phyloP scores from a whole-genome alignment of 192 early-diverging fungal genomes.

The Backusella macrospora region DNA sequence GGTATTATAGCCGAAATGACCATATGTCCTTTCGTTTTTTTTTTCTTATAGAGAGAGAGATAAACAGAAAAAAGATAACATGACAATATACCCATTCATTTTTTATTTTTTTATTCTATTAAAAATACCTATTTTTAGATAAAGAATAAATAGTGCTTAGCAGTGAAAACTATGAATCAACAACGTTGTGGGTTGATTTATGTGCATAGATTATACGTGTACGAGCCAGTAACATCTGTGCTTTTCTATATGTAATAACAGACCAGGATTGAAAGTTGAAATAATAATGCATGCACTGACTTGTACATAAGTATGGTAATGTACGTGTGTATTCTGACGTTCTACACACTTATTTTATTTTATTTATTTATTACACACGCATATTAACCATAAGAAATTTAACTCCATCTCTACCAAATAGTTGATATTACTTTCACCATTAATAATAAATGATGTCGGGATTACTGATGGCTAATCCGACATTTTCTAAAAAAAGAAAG shows the following conservation, averaged over 20 bases:
- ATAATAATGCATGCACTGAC: too few relatives aligned
- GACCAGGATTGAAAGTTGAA: not conserved
- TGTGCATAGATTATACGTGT: not conserved
- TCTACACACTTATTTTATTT: too few relatives aligned
- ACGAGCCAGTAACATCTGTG: not conserved
- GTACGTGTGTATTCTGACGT: too few relatives aligned
- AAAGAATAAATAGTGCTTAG: not conserved
- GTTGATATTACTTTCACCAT: too few relatives aligned
- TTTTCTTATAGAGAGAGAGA: not conserved
- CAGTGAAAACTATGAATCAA: not conserved
- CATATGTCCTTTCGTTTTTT: not conserved
- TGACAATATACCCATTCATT: not conserved
- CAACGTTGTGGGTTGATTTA: not conserved
- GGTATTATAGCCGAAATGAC: not conserved
- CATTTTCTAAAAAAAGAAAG: too few relatives aligned
- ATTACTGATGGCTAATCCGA: too few relatives aligned
- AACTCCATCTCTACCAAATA: too few relatives aligned
- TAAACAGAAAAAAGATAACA: not conserved
- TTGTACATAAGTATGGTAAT: too few relatives aligned
- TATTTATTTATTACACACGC: too few relatives aligned
- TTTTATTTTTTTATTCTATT: not conserved
- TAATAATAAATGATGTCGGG: too few relatives aligned
- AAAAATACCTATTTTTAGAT: slow-evolving; percentile 11
- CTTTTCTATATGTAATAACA: not conserved
- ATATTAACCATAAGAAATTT: too few relatives aligned